Evolutionary conservation across 257 asterid species (phyloP).

Genomic region (Thymus quinquecostatus): DNA sequence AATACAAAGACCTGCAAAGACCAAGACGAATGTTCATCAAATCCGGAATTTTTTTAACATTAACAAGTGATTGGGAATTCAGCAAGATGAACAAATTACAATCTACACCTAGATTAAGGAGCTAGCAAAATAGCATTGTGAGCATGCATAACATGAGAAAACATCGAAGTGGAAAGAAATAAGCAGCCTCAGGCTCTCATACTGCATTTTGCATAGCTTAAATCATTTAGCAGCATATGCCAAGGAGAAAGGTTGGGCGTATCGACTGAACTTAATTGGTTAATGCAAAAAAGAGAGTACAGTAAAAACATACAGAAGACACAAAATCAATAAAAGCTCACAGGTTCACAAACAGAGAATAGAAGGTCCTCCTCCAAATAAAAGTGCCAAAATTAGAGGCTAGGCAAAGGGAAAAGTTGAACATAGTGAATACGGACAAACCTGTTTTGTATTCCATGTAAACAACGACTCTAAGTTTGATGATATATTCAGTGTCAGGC

Average conservation of each 20-base stretch:
- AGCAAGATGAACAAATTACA: not conserved
- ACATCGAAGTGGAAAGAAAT: constrained; percentile 3
- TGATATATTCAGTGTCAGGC: constrained; percentile 71
- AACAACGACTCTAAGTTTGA: constrained; percentile 63
- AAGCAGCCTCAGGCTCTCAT: constrained; percentile 8
- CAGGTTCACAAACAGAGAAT: too few species aligned
- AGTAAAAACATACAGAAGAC: constrained; percentile 3
- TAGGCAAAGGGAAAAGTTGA: constrained; percentile 10
- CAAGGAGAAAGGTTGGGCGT: too few species aligned
- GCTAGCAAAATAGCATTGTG: not conserved
- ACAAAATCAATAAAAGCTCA: constrained; percentile 19
- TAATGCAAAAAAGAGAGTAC: not conserved
- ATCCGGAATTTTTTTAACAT: constrained; percentile 13
- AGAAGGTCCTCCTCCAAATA: not conserved
- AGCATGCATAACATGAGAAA: not conserved
- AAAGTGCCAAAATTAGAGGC: constrained; percentile 13
- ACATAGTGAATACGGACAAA: constrained; percentile 29
- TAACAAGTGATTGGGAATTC: constrained; percentile 19
- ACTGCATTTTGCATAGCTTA: constrained; percentile 6
- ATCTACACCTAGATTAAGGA: constrained; percentile 2
- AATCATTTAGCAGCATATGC: not conserved
- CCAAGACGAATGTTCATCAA: constrained; percentile 6
- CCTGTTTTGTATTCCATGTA: constrained; percentile 91
- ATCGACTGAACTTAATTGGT: constrained; percentile 3
- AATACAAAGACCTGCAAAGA: constrained; percentile 88